Percentiles rank a stretch among this genome's conserved stretches.
These are phyloP conservation scores for Magnolia officinalis DNA, from an alignment of 164 flowering plant genomes.

Conservation along the genomic window DNA sequence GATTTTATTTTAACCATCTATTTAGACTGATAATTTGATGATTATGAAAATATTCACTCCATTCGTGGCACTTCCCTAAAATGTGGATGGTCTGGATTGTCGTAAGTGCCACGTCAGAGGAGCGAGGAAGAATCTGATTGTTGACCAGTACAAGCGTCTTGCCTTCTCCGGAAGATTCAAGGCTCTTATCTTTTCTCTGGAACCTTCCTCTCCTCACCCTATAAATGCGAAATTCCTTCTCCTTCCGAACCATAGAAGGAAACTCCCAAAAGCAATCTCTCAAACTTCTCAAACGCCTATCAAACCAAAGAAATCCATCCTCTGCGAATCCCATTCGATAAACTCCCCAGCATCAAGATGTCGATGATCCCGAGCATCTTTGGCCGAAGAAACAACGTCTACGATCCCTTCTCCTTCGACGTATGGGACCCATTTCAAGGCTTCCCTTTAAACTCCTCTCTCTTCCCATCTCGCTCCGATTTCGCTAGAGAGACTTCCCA, in stretches of 20 bases:
- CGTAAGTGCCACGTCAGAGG: no score
- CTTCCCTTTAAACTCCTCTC: no score
- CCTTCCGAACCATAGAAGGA: background rate
- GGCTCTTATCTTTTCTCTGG: background rate
- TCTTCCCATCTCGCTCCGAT: no score
- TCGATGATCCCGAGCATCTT: conserved; percentile 13
- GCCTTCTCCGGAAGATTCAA: no score
- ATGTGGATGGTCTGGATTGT: no score
- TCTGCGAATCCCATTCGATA: no score
- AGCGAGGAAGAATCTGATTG: no score
- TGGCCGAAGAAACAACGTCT: conserved; percentile 10
- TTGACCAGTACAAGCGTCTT: no score
- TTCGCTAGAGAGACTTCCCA: conserved; percentile 2
- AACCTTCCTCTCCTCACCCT: background rate
- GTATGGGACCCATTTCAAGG: conserved; percentile 2
- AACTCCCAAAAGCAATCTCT: background rate
- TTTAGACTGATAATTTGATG: no score
- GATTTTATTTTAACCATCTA: no score
- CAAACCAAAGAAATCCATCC: background rate
- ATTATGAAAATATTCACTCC: no score
- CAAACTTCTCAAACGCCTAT: background rate
- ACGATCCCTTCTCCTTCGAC: conserved; percentile 14
- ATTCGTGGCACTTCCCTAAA: no score
- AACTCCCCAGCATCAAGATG: background rate
- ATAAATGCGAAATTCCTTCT: background rate